Percentiles rank a stretch among this genome's conserved stretches.
Evolutionary conservation across 2,329 filamentous ascomycete genomes (phyloP).

Genomic region (Coniochaeta sp.): DNA sequence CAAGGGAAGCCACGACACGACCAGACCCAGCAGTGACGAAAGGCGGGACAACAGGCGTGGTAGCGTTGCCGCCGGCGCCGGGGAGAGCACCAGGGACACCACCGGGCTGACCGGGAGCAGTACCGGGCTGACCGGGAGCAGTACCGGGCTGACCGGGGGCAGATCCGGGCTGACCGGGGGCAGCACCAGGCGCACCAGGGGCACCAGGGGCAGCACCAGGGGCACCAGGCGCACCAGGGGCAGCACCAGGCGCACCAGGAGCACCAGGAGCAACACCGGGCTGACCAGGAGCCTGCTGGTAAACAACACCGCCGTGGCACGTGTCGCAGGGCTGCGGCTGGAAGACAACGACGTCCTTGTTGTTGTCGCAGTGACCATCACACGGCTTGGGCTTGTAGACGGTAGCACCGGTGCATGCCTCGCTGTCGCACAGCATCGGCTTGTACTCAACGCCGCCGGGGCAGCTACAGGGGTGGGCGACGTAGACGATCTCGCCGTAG

Average conservation of each 20-base stretch:
- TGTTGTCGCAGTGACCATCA: too few species aligned
- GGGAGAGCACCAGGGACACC: background rate
- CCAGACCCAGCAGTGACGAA: background rate
- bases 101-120: too few species aligned
- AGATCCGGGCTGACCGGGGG: too few species aligned
- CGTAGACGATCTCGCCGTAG: background rate
- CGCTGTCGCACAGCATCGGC: background rate
- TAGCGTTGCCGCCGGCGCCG: background rate
- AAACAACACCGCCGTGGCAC: slow-evolving; percentile 3
- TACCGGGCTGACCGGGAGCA: too few species aligned
- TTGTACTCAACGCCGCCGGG: background rate
- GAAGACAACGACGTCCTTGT: background rate
- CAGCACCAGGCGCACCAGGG: too few species aligned
- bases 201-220: too few species aligned
- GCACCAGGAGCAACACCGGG: too few species aligned
- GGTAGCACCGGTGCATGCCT: background rate
- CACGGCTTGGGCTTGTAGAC: slow-evolving; percentile 1
- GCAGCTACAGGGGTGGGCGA: background rate
- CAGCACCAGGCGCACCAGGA: too few species aligned
- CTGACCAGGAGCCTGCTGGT: too few species aligned
- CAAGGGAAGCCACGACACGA: background rate
- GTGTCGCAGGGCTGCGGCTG: background rate
- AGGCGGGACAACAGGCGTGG: background rate
- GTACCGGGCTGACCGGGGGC: too few species aligned
- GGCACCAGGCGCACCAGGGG: too few species aligned